Conservation (phyloP, 164 flowering plant genomes). For the Annona squamosa region DNA sequence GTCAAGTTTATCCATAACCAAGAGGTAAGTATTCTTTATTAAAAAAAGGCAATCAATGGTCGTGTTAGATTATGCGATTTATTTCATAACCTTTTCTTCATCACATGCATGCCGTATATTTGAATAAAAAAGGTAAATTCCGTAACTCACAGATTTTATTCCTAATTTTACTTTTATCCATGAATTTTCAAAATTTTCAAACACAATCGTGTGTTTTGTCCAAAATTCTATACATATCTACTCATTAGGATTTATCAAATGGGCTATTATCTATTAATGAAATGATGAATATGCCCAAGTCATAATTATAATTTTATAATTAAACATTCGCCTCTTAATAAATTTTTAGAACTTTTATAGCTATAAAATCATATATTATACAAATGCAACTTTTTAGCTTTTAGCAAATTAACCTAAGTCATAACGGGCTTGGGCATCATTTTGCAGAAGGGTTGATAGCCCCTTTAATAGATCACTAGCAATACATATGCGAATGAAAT, state of each 20-base stretch:
- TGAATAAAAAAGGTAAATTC: neutral
- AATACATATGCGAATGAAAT: neutral
- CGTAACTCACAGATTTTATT: no score
- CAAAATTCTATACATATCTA: neutral
- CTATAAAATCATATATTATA: no score
- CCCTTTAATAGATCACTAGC: neutral
- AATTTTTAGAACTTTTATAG: no score
- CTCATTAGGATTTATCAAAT: neutral
- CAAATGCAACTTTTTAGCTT: no score
- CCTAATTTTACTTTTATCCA: neutral
- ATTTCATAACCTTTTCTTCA: neutral
- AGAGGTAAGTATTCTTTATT: neutral
- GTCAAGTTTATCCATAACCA: neutral
- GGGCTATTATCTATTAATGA: neutral
- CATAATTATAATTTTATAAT: no score
- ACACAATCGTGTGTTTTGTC: no score
- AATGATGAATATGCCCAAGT: no score
- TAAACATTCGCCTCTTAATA: no score
- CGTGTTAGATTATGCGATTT: no score
- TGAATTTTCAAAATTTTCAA: neutral
- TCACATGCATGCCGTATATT: neutral
- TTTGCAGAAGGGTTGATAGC: neutral
- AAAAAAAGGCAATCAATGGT: no score
- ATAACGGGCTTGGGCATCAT: neutral
- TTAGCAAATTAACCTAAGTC: neutral